Evolutionary conservation across 495 filamentous ascomycete species (phyloP).

Genomic region (Daldinia grandis): DNA sequence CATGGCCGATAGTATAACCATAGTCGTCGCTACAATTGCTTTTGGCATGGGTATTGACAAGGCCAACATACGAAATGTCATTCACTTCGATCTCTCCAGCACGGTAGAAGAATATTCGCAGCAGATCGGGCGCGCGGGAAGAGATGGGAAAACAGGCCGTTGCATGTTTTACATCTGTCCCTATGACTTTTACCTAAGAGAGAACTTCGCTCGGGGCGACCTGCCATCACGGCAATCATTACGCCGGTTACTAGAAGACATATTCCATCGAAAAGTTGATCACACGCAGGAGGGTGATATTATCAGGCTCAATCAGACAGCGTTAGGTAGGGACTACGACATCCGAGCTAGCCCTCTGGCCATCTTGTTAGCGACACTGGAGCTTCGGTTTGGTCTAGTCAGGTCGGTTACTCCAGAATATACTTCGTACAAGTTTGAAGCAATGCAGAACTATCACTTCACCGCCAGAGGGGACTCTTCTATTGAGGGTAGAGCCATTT

Average conservation of each 20-base stretch:
- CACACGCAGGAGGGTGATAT: constrained; percentile 49
- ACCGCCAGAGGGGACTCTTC: constrained; percentile 42
- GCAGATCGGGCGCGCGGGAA: constrained; percentile 66
- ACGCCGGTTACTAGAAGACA: constrained; percentile 51
- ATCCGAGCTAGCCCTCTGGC: constrained; percentile 49
- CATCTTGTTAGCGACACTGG: constrained; percentile 62
- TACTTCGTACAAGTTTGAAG: constrained; percentile 58
- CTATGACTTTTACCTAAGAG: constrained; percentile 60
- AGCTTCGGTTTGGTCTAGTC: constrained; percentile 62
- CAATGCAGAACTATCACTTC: constrained; percentile 37
- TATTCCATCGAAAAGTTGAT: constrained; percentile 49
- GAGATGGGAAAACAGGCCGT: constrained; percentile 59
- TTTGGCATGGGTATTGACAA: constrained; percentile 71
- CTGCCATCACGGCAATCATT: constrained; percentile 61
- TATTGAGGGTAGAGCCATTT: constrained; percentile 49
- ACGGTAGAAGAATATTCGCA: constrained; percentile 68
- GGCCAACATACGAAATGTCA: constrained; percentile 64
- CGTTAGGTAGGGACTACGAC: constrained; percentile 57
- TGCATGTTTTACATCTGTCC: constrained; percentile 64
- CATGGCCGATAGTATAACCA: constrained; percentile 55
- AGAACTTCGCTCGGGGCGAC: constrained; percentile 65
- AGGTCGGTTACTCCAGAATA: constrained; percentile 66
- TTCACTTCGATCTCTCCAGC: constrained; percentile 64
- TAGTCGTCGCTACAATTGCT: constrained; percentile 67
- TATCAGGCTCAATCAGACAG: constrained; percentile 54